Percentiles rank a stretch among this genome's conserved stretches.
Conservation (phyloP, 176 grass and related monocot genomes). For the Juncus inflexus region DNA sequence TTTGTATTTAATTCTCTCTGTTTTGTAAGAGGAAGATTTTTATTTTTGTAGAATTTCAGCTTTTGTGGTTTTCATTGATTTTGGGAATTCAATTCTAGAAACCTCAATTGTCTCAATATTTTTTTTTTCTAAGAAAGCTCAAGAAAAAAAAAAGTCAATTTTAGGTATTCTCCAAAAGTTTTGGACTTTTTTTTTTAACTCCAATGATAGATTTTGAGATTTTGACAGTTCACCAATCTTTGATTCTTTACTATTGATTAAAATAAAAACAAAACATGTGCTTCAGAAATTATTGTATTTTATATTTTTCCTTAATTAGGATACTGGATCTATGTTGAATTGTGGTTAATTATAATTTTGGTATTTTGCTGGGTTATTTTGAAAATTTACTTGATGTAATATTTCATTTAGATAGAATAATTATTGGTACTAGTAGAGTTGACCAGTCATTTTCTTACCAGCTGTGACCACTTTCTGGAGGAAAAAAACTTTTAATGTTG, state of each 20-base stretch:
- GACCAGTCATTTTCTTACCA: neutral
- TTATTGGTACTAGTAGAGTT: neutral
- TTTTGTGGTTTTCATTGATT: too few species aligned
- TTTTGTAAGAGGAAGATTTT: too few species aligned
- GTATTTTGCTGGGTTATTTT: neutral
- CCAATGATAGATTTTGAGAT: neutral
- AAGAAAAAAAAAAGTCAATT: too few species aligned
- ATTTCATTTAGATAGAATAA: neutral
- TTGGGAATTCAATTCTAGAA: too few species aligned
- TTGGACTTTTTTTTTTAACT: neutral
- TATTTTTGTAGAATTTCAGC: too few species aligned
- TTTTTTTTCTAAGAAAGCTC: too few species aligned
- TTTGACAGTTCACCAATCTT: constrained; percentile 9
- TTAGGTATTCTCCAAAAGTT: too few species aligned
- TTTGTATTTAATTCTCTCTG: too few species aligned
- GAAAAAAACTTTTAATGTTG: constrained; percentile 11
- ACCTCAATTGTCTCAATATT: too few species aligned
- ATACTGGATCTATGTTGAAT: neutral
- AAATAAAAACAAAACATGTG: constrained; percentile 9
- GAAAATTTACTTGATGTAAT: neutral
- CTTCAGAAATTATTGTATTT: neutral
- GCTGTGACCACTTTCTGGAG: neutral
- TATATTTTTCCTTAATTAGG: constrained; percentile 1
- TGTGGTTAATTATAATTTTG: neutral
- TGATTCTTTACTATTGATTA: constrained; percentile 3